Base-by-base conservation (phyloP, 176 grass and related monocot species). In the Puccinellia tenuiflora region DNA sequence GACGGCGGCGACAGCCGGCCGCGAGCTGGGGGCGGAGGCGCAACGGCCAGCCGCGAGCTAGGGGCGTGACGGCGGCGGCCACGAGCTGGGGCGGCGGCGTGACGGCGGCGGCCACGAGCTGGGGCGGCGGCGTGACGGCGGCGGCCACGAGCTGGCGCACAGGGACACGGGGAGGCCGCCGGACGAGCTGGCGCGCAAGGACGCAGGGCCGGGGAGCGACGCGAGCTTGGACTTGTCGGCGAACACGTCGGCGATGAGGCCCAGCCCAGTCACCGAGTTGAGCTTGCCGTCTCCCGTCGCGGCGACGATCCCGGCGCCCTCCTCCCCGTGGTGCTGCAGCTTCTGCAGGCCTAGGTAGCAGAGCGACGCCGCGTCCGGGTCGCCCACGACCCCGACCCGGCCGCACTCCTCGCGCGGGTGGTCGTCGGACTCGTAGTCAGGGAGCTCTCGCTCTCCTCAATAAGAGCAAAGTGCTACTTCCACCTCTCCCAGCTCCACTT, bases 381-480 rank as follows among this genome's bases (percentile, higher is more conserved):
- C 88, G 18, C 90, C 90, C 54, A 92, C 77, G 34, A 95, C 80
- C 45, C 88, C 93, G 5, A 95, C 75, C 7, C 92, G 83, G 21
- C 93, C 90, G 85, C 93, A 95, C 88, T 92, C 90, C 90, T 95
- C 93, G 26, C 88, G 90, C 11, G 90, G 93, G 83, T 92, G 88
- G 71, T 92, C 90, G 28, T 86, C 85, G 9, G 56, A 68, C 3
- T 64, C 67, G 18, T 89, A n/a, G n/a, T n/a, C n/a, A n/a, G n/a
- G n/a, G n/a, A n/a, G n/a, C n/a, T n/a, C n/a, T n/a, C n/a, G n/a
- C n/a, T n/a, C n/a, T n/a, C n/a, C n/a, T n/a, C n/a, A n/a, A n/a
- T n/a, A n/a, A n/a, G n/a, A n/a, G n/a, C n/a, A n/a, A n/a, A n/a
- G n/a, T n/a, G n/a, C n/a, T n/a, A n/a, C n/a, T n/a, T n/a, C n/a